phyloP scores from a whole-genome alignment of 208 protist genomes.

The Leishmania amazonensis region DNA sequence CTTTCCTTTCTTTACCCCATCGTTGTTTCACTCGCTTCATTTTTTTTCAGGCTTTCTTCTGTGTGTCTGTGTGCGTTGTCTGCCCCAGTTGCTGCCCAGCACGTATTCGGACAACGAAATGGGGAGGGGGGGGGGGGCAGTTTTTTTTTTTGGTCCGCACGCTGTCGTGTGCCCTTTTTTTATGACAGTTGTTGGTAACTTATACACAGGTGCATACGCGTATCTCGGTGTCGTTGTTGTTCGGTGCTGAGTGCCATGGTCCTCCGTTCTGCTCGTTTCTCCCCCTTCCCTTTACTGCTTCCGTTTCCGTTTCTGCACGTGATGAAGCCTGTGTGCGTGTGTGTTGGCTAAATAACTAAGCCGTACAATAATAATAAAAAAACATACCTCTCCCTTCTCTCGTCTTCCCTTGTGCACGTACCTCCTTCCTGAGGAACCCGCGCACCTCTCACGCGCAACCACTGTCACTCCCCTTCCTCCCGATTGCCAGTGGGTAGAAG shows the following conservation, averaged over 20 bases:
- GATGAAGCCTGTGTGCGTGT: neutral
- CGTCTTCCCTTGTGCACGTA: neutral
- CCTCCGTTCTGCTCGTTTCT: neutral
- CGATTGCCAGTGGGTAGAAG: neutral
- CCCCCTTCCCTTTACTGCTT: neutral
- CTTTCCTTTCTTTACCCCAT: neutral
- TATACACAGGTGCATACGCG: too few species aligned
- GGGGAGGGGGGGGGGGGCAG: neutral
- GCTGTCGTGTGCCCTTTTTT: neutral
- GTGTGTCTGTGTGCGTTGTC: neutral
- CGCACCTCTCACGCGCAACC: neutral
- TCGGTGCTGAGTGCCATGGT: neutral
- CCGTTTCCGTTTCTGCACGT: neutral
- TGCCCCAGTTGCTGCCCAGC: neutral
- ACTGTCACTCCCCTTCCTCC: neutral
- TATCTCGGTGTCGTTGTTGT: too few species aligned
- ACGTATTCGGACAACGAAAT: neutral
- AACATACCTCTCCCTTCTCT: neutral
- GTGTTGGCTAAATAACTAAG: neutral
- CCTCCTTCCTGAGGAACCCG: neutral
- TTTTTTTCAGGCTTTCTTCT: neutral
- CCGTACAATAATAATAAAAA: neutral
- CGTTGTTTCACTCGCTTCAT: neutral
- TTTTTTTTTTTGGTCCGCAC: neutral
- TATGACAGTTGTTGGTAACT: neutral